Evolutionary conservation across 169 alveolate species (phyloP).

Genomic region (Plasmodium chabaudi): DNA sequence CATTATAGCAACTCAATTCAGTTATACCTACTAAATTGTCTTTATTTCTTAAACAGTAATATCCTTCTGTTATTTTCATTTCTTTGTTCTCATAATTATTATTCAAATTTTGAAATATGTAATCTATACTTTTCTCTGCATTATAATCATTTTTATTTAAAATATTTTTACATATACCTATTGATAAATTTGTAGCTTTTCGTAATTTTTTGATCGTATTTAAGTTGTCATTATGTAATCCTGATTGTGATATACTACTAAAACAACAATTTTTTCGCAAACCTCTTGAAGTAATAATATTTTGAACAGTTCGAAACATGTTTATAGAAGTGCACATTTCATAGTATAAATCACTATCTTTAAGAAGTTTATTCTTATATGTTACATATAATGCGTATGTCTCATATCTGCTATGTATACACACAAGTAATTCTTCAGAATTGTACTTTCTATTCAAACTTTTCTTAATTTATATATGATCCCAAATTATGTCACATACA

Average conservation of each 20-base stretch:
- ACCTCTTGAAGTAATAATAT: background rate
- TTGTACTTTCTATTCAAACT: too few species aligned
- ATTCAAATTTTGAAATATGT: conserved; percentile 61
- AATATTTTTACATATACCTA: conserved; percentile 52
- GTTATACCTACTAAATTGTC: conserved; percentile 26
- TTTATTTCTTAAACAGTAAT: conserved; percentile 40
- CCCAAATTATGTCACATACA: too few species aligned
- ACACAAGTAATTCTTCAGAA: too few species aligned
- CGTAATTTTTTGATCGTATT: conserved; percentile 62
- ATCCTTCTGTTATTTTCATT: conserved; percentile 61
- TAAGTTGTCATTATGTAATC: conserved; percentile 25
- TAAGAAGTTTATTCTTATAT: background rate
- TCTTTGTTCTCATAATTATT: conserved; percentile 31
- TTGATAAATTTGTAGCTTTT: conserved; percentile 58
- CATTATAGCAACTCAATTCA: conserved; percentile 54
- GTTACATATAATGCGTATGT: background rate
- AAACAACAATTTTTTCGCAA: conserved; percentile 16
- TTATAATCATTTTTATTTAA: conserved; percentile 67
- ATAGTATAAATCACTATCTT: background rate
- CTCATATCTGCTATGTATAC: background rate
- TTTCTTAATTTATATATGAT: too few species aligned
- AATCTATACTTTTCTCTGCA: conserved; percentile 53
- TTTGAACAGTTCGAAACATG: conserved; percentile 10
- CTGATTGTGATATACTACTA: conserved; percentile 21
- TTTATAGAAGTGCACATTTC: background rate